These are phyloP conservation scores for Zygosaccharomyces siamensis DNA, from an alignment of 805 yeast genomes.

Conservation along the genomic window DNA sequence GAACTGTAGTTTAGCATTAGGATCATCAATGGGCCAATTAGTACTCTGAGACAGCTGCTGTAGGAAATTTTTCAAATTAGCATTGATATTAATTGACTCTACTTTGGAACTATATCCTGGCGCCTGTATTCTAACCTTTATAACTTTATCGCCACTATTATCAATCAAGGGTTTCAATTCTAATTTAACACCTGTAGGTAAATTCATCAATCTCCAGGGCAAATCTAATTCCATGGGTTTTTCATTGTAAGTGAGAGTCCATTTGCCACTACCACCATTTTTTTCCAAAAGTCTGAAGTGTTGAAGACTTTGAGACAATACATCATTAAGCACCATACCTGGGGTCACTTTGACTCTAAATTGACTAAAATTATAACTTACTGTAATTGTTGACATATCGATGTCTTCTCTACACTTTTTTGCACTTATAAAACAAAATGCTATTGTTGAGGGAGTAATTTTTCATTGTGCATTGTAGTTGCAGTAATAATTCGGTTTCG, in stretches of 20 bases:
- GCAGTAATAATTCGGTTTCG: not conserved
- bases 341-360: constrained; percentile 36
- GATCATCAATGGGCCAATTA: constrained; percentile 11
- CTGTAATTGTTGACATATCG: constrained; percentile 37
- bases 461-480: not conserved
- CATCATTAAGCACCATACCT: constrained; percentile 36
- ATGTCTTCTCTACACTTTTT: not conserved
- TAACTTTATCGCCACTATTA: constrained; percentile 6
- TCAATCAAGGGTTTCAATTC: constrained; percentile 18
- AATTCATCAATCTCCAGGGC: constrained; percentile 41
- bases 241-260: constrained; percentile 33
- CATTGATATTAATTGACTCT: constrained; percentile 22
- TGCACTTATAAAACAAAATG: not conserved
- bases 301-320: constrained; percentile 33
- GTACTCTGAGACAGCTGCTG: constrained; percentile 15
- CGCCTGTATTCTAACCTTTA: constrained; percentile 34
- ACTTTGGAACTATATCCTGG: constrained; percentile 23
- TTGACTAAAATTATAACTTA: constrained; percentile 34
- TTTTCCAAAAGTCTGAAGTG: constrained; percentile 35
- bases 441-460: not conserved
- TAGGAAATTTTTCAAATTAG: constrained; percentile 16
- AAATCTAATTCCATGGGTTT: constrained; percentile 36
- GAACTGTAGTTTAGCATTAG: constrained; percentile 20
- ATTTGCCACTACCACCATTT: constrained; percentile 10
- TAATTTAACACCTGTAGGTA: constrained; percentile 44